phyloP scores from a whole-genome alignment of 208 protist species.

The Acanthamoeba royreba region DNA sequence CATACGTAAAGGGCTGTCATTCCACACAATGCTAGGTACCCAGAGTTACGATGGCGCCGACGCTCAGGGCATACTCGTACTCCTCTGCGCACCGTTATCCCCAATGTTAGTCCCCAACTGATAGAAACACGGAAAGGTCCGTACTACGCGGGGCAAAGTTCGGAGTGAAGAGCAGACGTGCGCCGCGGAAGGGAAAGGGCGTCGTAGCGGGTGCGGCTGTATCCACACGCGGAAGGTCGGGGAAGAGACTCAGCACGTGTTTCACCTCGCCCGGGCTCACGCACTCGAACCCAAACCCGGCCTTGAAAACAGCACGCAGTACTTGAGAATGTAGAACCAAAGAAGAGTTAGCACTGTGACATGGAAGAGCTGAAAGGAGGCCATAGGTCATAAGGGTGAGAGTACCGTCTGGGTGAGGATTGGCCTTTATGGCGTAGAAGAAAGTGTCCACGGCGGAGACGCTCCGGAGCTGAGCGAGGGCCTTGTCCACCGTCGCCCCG shows the following conservation, averaged over 20 bases:
- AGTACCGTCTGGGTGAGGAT: conserved; percentile 4
- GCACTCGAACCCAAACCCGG: conserved; percentile 38
- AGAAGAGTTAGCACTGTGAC: background rate
- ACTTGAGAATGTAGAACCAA: background rate
- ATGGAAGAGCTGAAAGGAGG: background rate
- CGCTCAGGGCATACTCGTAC: conserved; percentile 32
- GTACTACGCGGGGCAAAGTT: conserved; percentile 44
- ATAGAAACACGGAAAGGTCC: background rate
- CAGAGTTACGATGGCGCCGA: conserved; percentile 40
- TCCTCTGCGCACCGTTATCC: background rate
- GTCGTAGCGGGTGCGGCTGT: background rate
- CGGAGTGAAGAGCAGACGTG: conserved; percentile 45
- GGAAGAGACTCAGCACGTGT: background rate
- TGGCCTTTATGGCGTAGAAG: conserved; percentile 47
- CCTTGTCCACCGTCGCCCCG: background rate
- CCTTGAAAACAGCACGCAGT: background rate
- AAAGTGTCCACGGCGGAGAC: background rate
- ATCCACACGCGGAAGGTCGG: background rate
- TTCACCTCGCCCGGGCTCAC: background rate
- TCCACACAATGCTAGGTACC: background rate
- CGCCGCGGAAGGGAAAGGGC: background rate
- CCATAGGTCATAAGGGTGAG: no score
- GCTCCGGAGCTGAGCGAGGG: background rate
- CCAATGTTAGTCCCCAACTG: background rate
- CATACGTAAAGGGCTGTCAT: background rate